Evolutionary conservation across 2,329 filamentous ascomycete species (phyloP).

Genomic region (Paecilomyces fulvus): DNA sequence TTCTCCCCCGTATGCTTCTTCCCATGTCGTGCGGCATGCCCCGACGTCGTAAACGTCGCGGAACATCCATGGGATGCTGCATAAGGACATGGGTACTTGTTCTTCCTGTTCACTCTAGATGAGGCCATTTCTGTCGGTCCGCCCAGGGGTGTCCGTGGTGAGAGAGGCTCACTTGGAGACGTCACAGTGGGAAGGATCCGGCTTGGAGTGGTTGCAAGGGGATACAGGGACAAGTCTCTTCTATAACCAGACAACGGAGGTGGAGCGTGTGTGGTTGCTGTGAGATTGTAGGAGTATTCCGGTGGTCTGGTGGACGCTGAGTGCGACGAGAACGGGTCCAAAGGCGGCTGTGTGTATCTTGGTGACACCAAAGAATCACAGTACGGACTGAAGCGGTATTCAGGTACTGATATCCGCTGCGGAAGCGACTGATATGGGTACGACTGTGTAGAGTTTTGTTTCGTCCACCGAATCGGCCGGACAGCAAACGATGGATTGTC

Average conservation of each 20-base stretch:
- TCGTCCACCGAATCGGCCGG: slow-evolving; percentile 20
- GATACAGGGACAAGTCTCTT: slow-evolving; percentile 15
- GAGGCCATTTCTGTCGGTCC: slow-evolving; percentile 15
- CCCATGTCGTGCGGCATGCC: slow-evolving; percentile 58
- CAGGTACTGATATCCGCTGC: slow-evolving; percentile 1
- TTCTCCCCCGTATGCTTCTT: slow-evolving; percentile 64
- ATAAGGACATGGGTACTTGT: slow-evolving; percentile 58
- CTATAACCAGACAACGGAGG: neutral
- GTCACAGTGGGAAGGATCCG: slow-evolving; percentile 17
- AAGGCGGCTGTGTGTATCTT: neutral
- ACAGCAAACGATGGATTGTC: slow-evolving; percentile 39
- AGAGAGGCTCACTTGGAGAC: slow-evolving; percentile 18
- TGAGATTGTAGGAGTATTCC: neutral
- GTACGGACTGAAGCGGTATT: slow-evolving; percentile 4
- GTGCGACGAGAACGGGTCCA: neutral
- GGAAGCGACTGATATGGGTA: slow-evolving; percentile 5
- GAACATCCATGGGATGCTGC: slow-evolving; percentile 50
- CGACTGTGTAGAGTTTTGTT: slow-evolving; percentile 10
- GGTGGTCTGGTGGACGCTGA: neutral
- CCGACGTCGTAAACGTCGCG: slow-evolving; percentile 59
- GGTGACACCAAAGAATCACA: neutral
- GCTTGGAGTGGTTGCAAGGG: slow-evolving; percentile 13
- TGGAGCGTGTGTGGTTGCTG: neutral
- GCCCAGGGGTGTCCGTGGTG: slow-evolving; percentile 17
- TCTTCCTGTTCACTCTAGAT: slow-evolving; percentile 40